Evolutionary conservation across 1,284 basidiomycete genomes (phyloP).

Genomic region (Fomitopsis palustris): DNA sequence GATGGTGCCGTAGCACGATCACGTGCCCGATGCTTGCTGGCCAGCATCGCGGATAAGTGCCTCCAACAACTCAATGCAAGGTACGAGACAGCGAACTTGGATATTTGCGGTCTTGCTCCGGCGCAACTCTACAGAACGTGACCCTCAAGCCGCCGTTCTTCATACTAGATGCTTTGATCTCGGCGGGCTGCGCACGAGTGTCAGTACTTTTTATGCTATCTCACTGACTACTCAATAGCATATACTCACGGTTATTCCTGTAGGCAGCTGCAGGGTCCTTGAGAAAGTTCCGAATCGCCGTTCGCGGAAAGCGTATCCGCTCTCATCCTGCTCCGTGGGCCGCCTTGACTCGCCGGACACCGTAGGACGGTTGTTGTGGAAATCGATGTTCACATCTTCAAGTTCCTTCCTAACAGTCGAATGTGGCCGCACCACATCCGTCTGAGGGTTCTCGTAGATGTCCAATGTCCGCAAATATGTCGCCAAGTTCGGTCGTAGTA

Average conservation of each 20-base stretch:
- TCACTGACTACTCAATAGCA: not conserved
- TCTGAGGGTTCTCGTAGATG: conserved; percentile 36
- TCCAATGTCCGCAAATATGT: conserved; percentile 35
- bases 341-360: conserved; percentile 36
- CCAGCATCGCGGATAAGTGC: not conserved
- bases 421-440: conserved; percentile 40
- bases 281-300: conserved; percentile 39
- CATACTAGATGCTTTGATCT: conserved; percentile 38
- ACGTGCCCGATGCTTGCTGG: not conserved
- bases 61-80: too few relatives aligned
- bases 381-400: conserved; percentile 37
- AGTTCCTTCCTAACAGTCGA: conserved; percentile 42
- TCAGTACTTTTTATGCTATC: not conserved
- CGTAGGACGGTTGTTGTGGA: conserved; percentile 36
- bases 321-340: conserved; percentile 28
- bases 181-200: conserved; percentile 23
- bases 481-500: not conserved
- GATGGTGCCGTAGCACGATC: not conserved
- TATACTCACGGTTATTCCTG: conserved; percentile 37
- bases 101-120: conserved; percentile 21
- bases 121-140: conserved; percentile 34
- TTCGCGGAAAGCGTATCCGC: conserved; percentile 41
- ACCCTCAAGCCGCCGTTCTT: conserved; percentile 36
- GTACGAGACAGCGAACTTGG: conserved; percentile 7
- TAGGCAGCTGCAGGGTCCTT: conserved; percentile 37